Evolutionary conservation across 352 stramenopile genomes (phyloP).

Genomic region (Globisporangium rhizosaccharum): DNA sequence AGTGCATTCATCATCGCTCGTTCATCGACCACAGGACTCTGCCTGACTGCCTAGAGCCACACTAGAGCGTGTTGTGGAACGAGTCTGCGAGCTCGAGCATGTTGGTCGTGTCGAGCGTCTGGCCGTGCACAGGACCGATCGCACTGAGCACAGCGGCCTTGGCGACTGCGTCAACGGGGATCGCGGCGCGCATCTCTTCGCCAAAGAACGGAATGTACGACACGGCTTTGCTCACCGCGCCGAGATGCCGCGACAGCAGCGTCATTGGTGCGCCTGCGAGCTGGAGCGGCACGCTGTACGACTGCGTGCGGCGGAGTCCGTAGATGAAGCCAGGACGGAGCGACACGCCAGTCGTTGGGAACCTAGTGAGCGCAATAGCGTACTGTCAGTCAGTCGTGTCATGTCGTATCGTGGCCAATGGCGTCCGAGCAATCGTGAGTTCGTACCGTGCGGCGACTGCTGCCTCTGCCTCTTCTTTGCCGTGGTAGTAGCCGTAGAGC

Average conservation of each 20-base stretch:
- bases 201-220: constrained; percentile 60
- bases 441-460: constrained; percentile 55
- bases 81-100: constrained; percentile 72
- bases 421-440: not conserved
- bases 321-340: constrained; percentile 90
- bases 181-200: constrained; percentile 55
- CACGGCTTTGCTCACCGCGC: constrained; percentile 49
- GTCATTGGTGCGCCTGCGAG: constrained; percentile 65
- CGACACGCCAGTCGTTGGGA: constrained; percentile 72
- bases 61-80: constrained; percentile 68
- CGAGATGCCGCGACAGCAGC: constrained; percentile 51
- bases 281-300: constrained; percentile 71
- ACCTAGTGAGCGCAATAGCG: constrained; percentile 19
- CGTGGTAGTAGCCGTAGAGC: constrained; percentile 88
- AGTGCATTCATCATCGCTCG: too few relatives aligned
- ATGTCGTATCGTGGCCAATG: too few relatives aligned
- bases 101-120: constrained; percentile 57
- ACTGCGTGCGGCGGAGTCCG: constrained; percentile 61
- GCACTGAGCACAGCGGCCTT: constrained; percentile 83
- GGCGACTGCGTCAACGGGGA: constrained; percentile 61
- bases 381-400: too few relatives aligned
- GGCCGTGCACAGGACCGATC: constrained; percentile 52
- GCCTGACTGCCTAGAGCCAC: too few relatives aligned
- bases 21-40: too few relatives aligned
- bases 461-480: constrained; percentile 83